Evolutionary conservation across 192 early-diverging fungal species (phyloP).

Genomic region (Coemansia sp.): DNA sequence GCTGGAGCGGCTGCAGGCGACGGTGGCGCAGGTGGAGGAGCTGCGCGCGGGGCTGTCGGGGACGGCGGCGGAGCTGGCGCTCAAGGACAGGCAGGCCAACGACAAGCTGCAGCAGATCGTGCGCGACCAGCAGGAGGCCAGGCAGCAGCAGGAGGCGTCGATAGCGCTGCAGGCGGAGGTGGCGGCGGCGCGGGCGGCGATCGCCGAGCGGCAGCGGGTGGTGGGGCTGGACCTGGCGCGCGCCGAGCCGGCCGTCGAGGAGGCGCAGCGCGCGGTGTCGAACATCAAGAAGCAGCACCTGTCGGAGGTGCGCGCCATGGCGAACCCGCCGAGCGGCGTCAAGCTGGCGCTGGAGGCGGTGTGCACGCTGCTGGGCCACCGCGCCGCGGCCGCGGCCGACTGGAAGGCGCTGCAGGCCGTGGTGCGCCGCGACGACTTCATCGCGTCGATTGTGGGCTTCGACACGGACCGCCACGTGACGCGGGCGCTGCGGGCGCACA

Average conservation of each 20-base stretch:
- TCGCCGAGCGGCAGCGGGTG: conserved; percentile 72
- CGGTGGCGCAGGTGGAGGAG: conserved; percentile 93
- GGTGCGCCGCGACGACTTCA: conserved; percentile 96
- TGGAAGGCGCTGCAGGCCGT: conserved; percentile 93
- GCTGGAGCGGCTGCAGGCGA: conserved; percentile 91
- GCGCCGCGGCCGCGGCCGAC: conserved; percentile 66
- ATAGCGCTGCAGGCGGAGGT: conserved; percentile 75
- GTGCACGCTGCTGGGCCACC: conserved; percentile 88
- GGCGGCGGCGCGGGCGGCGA: conserved; percentile 66
- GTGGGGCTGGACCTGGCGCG: conserved; percentile 90
- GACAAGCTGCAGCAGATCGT: conserved; percentile 97
- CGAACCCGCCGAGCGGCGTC: conserved; percentile 93
- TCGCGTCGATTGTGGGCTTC: conserved; percentile 93
- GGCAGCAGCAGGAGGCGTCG: conserved; percentile 82
- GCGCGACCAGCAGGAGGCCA: conserved; percentile 89
- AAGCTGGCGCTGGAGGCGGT: conserved; percentile 98
- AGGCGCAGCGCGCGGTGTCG: conserved; percentile 91
- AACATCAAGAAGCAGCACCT: conserved; percentile 97
- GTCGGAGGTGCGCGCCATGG: conserved; percentile 95
- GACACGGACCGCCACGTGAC: conserved; percentile 87
- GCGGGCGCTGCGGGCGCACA: conserved; percentile 70
- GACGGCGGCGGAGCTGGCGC: conserved; percentile 81
- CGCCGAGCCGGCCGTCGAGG: conserved; percentile 93
- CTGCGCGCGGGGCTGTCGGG: conserved; percentile 80
- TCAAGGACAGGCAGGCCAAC: conserved; percentile 87